Conservation (phyloP, 2,329 filamentous ascomycete species). For the Fusarium humuli region DNA sequence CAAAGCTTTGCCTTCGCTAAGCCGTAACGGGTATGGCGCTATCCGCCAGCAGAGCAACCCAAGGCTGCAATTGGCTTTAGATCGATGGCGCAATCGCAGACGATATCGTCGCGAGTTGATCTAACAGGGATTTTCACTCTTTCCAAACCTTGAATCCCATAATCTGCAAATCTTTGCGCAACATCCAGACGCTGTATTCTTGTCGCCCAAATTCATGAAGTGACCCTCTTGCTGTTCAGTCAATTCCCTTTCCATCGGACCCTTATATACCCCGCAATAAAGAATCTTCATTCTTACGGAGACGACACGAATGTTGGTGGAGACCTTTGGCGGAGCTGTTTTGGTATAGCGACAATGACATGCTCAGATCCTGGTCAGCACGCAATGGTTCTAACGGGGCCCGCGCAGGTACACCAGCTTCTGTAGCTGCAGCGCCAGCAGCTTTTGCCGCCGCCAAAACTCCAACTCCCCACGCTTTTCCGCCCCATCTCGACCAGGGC, state of each 20-base stretch:
- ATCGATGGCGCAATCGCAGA: slow-evolving; percentile 44
- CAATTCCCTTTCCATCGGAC: not conserved
- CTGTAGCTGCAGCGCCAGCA: not conserved
- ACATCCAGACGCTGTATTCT: not conserved
- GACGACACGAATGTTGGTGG: slow-evolving; percentile 34
- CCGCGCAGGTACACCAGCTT: slow-evolving; percentile 1
- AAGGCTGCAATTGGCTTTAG: slow-evolving; percentile 1
- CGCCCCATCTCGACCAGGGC: slow-evolving; percentile 15
- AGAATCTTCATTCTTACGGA: slow-evolving; percentile 5
- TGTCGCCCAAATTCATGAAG: not conserved
- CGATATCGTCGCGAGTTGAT: slow-evolving; percentile 40
- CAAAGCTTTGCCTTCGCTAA: slow-evolving; percentile 20
- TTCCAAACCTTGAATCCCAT: slow-evolving; percentile 1
- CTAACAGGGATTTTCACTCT: slow-evolving; percentile 16
- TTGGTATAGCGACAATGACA: slow-evolving; percentile 41
- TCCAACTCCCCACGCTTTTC: slow-evolving; percentile 35
- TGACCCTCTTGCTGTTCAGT: fast-evolving
- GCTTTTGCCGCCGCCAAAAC: slow-evolving; percentile 16
- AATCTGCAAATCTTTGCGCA: slow-evolving; percentile 4
- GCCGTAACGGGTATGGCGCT: slow-evolving; percentile 17
- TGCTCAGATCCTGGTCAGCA: slow-evolving; percentile 48
- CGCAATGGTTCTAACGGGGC: slow-evolving; percentile 40
- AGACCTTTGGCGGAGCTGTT: slow-evolving; percentile 26
- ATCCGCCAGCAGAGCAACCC: slow-evolving; percentile 15
- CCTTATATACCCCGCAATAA: not conserved